Base-by-base conservation (phyloP, 2,329 filamentous ascomycete genomes). In the Pseudocercospora fuligena region DNA sequence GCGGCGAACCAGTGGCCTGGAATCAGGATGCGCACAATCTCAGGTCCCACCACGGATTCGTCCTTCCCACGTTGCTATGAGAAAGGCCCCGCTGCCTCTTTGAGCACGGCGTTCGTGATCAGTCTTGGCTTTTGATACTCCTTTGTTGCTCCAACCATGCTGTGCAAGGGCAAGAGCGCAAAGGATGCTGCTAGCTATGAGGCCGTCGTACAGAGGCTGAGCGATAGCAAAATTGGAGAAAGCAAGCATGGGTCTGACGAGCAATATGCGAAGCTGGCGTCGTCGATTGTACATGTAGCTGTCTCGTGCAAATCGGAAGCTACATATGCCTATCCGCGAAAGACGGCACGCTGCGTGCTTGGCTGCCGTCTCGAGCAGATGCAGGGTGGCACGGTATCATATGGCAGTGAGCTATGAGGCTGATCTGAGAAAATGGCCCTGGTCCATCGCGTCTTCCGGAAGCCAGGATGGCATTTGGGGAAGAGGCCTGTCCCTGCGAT, bases 391-490 rank as follows among this genome's bases (percentile, higher is more conserved):
- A 27, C 49, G 19, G 12, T 14, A n/a, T n/a, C n/a, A n/a, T n/a
- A 53, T 14, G 49, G 27, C 53, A 57, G 16, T 33, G n/a, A 21
- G 53, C n/a, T 36, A 25, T 57, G 53, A 56, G 29, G 51, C 14
- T 56, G 21, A 31, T 57, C 25, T 33, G 33, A 19, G 29, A 19
- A 9, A 33, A 21, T 3, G 6, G 23, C 14, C 31, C 27, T 40
- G 29, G 54, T 58, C 9, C 12, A 58, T 58, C 54, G 54, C 54
- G 54, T 58, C 25, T 58, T 58, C 54, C 54, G 54, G 31, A 27
- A 31, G 14, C 54, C 54, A 36, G 54, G 54, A 58, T 58, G 54
- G 29, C 27, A 12, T 36, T 19, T 7, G 2, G 29, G 31, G 31
- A 33, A 9, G 21, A 23, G 9, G 12, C 54, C 8, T 33, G 27